A percentile compares a stretch with the other conserved stretches of the same genome.
phyloP scores from a whole-genome alignment of 345 rosid genomes.

The Populus euphratica region DNA sequence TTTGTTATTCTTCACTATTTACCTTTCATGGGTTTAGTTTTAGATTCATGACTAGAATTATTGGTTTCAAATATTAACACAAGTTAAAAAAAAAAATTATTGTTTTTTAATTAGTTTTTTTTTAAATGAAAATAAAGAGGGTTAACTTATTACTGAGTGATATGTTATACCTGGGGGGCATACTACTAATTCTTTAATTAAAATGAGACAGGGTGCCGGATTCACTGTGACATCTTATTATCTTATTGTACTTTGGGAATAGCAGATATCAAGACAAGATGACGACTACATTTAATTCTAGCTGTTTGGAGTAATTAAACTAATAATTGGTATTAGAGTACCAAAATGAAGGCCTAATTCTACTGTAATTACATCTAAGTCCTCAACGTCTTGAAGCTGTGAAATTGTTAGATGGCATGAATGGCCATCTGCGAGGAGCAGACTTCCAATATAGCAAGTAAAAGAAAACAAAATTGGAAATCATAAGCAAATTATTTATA shows the following conservation, averaged over 20 bases:
- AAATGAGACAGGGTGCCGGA: conserved; percentile 10
- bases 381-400: not conserved
- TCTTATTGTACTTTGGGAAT: conserved; percentile 34
- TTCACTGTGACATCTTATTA: conserved; percentile 17
- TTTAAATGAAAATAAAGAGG: no score
- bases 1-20: no score
- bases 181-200: not conserved
- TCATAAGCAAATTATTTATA: not conserved
- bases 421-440: not conserved
- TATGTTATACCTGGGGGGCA: no score
- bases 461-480: no score
- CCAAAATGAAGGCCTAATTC: conserved; percentile 7
- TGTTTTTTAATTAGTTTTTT: no score
- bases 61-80: no score
- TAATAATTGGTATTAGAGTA: not conserved
- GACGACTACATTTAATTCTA: conserved; percentile 24
- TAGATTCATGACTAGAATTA: no score
- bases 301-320: conserved; percentile 27
- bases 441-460: no score
- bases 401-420: not conserved
- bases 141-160: no score
- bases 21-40: no score
- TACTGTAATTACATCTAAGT: not conserved
- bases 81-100: no score
- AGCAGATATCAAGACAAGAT: conserved; percentile 16